phyloP scores from a whole-genome alignment of 2,329 filamentous ascomycete genomes.

The Didymella segeticola region DNA sequence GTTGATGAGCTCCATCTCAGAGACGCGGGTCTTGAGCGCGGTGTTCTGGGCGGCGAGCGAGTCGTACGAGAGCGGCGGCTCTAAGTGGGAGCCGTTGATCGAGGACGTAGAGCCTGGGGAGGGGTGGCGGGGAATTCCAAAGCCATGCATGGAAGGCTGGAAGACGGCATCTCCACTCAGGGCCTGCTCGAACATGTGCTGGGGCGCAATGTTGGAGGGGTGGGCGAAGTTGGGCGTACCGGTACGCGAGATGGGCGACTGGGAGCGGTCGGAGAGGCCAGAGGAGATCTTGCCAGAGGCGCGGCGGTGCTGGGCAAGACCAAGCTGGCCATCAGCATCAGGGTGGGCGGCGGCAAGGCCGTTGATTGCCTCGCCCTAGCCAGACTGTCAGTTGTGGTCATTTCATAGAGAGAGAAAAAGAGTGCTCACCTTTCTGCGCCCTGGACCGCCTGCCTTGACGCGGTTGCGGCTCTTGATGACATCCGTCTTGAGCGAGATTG shows the following conservation, averaged over 20 bases:
- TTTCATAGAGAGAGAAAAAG: too few relatives aligned
- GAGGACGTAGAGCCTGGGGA: conserved; percentile 67
- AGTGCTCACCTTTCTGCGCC: conserved; percentile 78
- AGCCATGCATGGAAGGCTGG: conserved; percentile 59
- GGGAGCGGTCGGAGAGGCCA: conserved; percentile 74
- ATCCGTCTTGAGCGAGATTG: conserved; percentile 97
- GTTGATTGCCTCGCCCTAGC: conserved; percentile 53
- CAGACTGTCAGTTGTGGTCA: background rate
- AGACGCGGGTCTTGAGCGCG: conserved; percentile 91
- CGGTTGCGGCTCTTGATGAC: conserved; percentile 99
- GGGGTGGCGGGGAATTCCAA: conserved; percentile 49
- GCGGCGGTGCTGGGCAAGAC: conserved; percentile 66
- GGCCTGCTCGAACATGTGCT: conserved; percentile 80
- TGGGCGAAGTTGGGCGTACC: conserved; percentile 76
- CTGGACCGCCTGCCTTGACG: conserved; percentile 85
- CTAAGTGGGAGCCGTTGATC: conserved; percentile 67
- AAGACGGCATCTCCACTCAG: conserved; percentile 72
- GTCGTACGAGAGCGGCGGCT: conserved; percentile 79
- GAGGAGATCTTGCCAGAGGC: conserved; percentile 75
- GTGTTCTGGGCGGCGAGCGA: conserved; percentile 81
- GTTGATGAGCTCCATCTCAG: conserved; percentile 93
- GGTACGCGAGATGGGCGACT: conserved; percentile 80
- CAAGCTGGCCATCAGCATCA: conserved; percentile 62
- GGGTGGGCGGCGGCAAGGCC: conserved; percentile 64
- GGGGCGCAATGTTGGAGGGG: conserved; percentile 70